Evolutionary conservation across 2,329 filamentous ascomycete genomes (phyloP).

Genomic region (Aspergillus chevalieri): DNA sequence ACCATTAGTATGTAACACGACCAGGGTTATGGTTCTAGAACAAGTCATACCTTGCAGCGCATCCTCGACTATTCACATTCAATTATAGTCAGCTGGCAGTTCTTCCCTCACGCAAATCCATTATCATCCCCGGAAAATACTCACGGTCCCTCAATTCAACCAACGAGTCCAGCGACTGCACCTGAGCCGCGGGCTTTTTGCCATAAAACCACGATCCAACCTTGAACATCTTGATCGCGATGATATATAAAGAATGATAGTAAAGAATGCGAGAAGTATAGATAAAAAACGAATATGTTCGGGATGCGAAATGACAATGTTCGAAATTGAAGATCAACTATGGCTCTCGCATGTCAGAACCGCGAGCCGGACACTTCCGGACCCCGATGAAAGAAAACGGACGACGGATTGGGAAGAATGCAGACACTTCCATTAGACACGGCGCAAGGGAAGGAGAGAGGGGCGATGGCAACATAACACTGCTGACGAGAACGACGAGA

Average conservation of each 20-base stretch:
- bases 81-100: constrained; percentile 12
- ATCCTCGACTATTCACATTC: constrained; percentile 27
- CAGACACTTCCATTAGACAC: constrained; percentile 19
- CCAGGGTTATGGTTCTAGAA: not conserved
- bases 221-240: constrained; percentile 28
- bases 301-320: not conserved
- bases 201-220: constrained; percentile 42
- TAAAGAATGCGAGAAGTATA: not conserved
- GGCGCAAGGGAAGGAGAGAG: not conserved
- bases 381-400: constrained; percentile 7
- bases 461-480: constrained; percentile 13
- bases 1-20: not conserved
- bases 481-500: constrained; percentile 1
- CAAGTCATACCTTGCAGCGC: constrained; percentile 38
- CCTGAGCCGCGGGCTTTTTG: constrained; percentile 37
- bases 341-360: constrained; percentile 4
- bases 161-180: constrained; percentile 52
- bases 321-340: not conserved
- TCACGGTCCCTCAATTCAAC: constrained; percentile 50
- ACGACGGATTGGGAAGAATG: constrained; percentile 22
- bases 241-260: not conserved
- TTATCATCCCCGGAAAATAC: constrained; percentile 9
- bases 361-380: constrained; percentile 11
- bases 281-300: not conserved
- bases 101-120: constrained; percentile 10